phyloP scores from a whole-genome alignment of 495 filamentous ascomycete genomes.

The Penicillium fimorum region DNA sequence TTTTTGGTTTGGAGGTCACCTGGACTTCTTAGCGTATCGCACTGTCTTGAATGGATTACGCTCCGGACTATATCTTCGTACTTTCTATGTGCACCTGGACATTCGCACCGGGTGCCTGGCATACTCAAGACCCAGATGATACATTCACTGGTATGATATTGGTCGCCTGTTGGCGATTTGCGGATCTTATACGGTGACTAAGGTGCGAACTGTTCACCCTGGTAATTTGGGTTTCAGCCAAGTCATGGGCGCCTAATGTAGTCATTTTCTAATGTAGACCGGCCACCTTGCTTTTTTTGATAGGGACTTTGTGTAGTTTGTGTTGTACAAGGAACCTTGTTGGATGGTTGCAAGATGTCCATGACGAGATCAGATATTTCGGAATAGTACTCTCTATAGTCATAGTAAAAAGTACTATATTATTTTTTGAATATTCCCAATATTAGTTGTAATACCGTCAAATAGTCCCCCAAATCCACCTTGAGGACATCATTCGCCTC shows the following conservation, averaged over 20 bases:
- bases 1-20: neutral
- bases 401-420: neutral
- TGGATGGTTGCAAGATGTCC: neutral
- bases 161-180: neutral
- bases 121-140: neutral
- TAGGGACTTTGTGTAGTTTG: too few species aligned
- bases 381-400: neutral
- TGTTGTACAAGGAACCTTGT: neutral
- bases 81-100: neutral
- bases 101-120: conserved; percentile 2
- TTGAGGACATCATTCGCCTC: conserved; percentile 30
- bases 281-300: neutral
- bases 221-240: neutral
- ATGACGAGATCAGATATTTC: neutral
- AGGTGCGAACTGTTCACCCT: neutral
- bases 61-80: neutral
- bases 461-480: neutral
- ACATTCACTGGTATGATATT: neutral
- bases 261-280: neutral
- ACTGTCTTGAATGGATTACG: neutral
- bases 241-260: conserved; percentile 2
- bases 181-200: neutral
- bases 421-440: too few species aligned
- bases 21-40: neutral
- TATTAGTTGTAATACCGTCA: neutral